Percentiles rank a stretch among this genome's conserved stretches.
phyloP scores from a whole-genome alignment of 2,329 filamentous ascomycete genomes.

The Monosporascus sp. region DNA sequence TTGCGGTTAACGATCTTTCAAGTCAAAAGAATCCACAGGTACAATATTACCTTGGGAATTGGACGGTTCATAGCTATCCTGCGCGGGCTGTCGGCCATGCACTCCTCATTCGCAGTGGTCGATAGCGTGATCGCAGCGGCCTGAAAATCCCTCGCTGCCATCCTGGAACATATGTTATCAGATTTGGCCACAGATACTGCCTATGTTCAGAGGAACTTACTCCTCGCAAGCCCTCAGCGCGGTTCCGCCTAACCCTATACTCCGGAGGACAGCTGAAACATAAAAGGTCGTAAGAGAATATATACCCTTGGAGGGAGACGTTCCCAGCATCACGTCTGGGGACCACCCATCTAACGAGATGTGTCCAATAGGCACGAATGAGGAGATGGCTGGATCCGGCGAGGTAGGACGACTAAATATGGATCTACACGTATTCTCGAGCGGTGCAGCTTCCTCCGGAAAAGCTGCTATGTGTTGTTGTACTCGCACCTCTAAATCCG shows the following conservation, averaged over 20 bases:
- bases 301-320: constrained; percentile 12
- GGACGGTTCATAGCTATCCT: constrained; percentile 14
- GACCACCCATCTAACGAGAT: constrained; percentile 22
- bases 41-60: constrained; percentile 7
- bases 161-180: constrained; percentile 5
- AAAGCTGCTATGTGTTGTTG: constrained; percentile 15
- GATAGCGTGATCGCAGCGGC: constrained; percentile 17
- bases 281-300: constrained; percentile 21
- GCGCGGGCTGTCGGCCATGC: constrained; percentile 10
- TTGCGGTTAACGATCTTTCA: constrained; percentile 1
- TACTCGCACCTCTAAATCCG: constrained; percentile 9
- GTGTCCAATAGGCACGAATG: constrained; percentile 27
- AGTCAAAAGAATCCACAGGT: background rate
- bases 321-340: constrained; percentile 8
- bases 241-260: constrained; percentile 15
- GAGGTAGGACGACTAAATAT: constrained; percentile 11
- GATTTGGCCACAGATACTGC: background rate
- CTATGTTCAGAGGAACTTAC: constrained; percentile 2
- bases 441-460: constrained; percentile 9
- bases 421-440: constrained; percentile 12
- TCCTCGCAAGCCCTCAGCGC: constrained; percentile 15
- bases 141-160: constrained; percentile 16
- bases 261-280: constrained; percentile 18
- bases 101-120: constrained; percentile 18
- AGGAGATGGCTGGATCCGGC: constrained; percentile 3